Base-by-base conservation (phyloP, 2,329 filamentous ascomycete genomes). In the Hypoxylon rubiginosum region DNA sequence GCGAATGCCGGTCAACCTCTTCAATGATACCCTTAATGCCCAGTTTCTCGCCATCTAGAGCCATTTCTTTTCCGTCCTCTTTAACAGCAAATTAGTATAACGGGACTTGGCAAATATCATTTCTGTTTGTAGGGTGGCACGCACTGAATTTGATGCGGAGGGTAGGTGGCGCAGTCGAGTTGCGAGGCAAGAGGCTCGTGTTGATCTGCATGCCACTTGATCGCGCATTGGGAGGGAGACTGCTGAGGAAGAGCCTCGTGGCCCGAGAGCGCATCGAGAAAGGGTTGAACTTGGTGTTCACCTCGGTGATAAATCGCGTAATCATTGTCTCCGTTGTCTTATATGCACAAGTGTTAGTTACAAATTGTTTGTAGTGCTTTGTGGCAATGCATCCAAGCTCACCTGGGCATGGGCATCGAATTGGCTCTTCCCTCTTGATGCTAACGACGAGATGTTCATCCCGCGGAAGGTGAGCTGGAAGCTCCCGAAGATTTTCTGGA, bases 61-160 rank as follows among this genome's bases (percentile, higher is more conserved):
- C 88, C 83, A 98, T 88, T 75, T 97, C 91, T 82, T 95, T 97
- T 73, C 96, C 96, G 77, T 97, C 96, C 85, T 97, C 93, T 97
- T 77, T 59, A 53, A 48, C 34, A 24, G 24, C 17, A 24, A 69
- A 72, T 78, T 71, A 76, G 75, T 45, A 52, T 15, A 32, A 32
- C 30, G n/a, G 8, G 11, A 34, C 39, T 5, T 7, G 11, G 32
- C 36, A 28, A 39, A n/a, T 3, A 17, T 26, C 3, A 17, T 26
- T 36, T 32, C 21, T 21, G 15, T 21, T 10, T 10, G 10, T 36
- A 19, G 30, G 45, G 48, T 11, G 76, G 13, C 5, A 82, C 86
- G 56, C 85, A 97, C 93, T 97, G 81, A 98, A 98, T 75, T 94
- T 97, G 72, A 99, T 82, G 43, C 83, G 84, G 60, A 99, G 81